Evolutionary conservation across 2,329 filamentous ascomycete genomes (phyloP).

Genomic region (Atkinsonella texensis): DNA sequence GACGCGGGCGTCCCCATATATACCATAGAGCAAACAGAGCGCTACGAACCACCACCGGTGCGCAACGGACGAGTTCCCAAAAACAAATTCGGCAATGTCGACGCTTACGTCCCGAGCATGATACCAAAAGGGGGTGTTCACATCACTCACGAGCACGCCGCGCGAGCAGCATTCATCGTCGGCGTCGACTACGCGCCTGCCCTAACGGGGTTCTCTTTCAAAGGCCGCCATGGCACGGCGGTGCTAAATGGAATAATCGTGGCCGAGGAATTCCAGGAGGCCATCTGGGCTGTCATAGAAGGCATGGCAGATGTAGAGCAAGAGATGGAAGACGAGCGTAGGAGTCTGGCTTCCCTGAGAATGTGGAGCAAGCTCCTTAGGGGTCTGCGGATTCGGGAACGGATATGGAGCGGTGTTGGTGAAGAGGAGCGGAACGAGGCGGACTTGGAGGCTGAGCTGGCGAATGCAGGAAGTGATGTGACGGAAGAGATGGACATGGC

Average conservation of each 20-base stretch:
- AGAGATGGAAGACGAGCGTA: constrained; percentile 54
- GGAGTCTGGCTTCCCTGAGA: constrained; percentile 59
- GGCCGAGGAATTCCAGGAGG: constrained; percentile 58
- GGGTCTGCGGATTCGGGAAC: constrained; percentile 62
- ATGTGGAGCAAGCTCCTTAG: constrained; percentile 60
- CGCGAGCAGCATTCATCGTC: constrained; percentile 60
- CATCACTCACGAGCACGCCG: constrained; percentile 46
- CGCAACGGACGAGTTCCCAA: constrained; percentile 66
- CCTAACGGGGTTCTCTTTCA: constrained; percentile 81
- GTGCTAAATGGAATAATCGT: constrained; percentile 69
- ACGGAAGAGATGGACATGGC: constrained; percentile 32
- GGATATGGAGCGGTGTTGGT: constrained; percentile 51
- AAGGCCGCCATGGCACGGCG: constrained; percentile 74
- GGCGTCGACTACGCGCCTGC: constrained; percentile 82
- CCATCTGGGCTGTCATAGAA: constrained; percentile 55
- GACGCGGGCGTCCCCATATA: constrained; percentile 44
- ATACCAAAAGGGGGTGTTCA: constrained; percentile 72
- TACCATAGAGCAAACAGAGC: constrained; percentile 51
- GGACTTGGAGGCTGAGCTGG: constrained; percentile 22
- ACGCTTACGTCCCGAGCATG: constrained; percentile 88
- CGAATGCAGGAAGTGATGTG: constrained; percentile 26
- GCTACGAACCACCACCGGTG: constrained; percentile 68
- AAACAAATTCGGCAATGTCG: constrained; percentile 89
- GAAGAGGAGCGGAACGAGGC: constrained; percentile 31
- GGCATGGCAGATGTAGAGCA: constrained; percentile 55